Conservation (phyloP, 192 early-diverging fungal genomes). For the Coemansia sp. region DNA sequence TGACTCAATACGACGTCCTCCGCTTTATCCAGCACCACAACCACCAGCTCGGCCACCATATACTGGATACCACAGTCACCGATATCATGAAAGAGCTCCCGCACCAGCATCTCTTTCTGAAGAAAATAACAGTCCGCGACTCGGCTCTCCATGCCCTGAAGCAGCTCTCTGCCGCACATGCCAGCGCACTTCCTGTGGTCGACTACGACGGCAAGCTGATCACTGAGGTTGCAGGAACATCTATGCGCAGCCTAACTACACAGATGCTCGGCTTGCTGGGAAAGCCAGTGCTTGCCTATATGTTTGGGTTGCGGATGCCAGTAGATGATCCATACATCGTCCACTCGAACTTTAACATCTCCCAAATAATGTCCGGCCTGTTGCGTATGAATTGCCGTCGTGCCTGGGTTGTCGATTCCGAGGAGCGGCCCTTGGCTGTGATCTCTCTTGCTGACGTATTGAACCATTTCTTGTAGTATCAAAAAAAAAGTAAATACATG, state of each 20-base stretch:
- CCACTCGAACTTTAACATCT: slow-evolving; percentile 39
- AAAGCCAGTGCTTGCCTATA: slow-evolving; percentile 49
- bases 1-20: slow-evolving; percentile 53
- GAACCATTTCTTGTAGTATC: slow-evolving; percentile 26
- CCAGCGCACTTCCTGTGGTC: slow-evolving; percentile 48
- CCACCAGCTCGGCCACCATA: slow-evolving; percentile 30
- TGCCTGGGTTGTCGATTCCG: slow-evolving; percentile 47
- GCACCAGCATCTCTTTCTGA: slow-evolving; percentile 1
- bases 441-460: slow-evolving; percentile 51
- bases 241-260: slow-evolving; percentile 30
- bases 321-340: slow-evolving; percentile 38
- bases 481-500: background rate
- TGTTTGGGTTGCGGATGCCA: slow-evolving; percentile 30
- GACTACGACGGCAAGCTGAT: slow-evolving; percentile 44
- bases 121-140: slow-evolving; percentile 25
- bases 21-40: slow-evolving; percentile 56
- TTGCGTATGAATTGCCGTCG: slow-evolving; percentile 47
- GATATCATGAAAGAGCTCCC: slow-evolving; percentile 11
- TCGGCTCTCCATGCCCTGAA: slow-evolving; percentile 39
- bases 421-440: slow-evolving; percentile 38
- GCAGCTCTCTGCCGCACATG: slow-evolving; percentile 28
- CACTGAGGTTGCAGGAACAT: slow-evolving; percentile 42
- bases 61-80: slow-evolving; percentile 21
- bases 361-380: slow-evolving; percentile 50
- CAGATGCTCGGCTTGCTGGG: slow-evolving; percentile 36